These are phyloP conservation scores for Salvia miltiorrhiza DNA, from an alignment of 257 asterid genomes.

Conservation along the genomic window DNA sequence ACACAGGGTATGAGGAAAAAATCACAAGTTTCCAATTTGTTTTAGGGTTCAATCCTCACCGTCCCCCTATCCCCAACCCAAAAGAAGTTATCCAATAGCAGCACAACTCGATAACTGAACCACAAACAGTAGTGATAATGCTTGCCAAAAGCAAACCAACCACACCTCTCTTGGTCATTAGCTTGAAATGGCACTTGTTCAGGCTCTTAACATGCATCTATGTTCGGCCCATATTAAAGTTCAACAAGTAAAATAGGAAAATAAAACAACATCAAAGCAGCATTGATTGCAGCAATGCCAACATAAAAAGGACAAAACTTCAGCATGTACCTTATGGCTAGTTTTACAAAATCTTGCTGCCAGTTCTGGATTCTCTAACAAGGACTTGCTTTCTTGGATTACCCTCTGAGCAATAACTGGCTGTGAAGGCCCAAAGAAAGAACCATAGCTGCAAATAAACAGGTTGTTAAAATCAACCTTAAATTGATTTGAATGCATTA, in stretches of 20 bases:
- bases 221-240: not conserved
- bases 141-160: constrained; percentile 5
- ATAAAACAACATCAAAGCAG: not conserved
- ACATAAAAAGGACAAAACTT: no score
- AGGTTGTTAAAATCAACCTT: constrained; percentile 1
- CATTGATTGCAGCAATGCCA: no score
- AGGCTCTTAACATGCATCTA: not conserved
- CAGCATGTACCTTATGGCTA: constrained; percentile 39
- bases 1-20: constrained; percentile 20
- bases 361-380: constrained; percentile 78
- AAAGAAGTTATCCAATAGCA: not conserved
- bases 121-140: not conserved
- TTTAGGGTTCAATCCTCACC: no score
- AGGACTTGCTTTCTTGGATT: constrained; percentile 91
- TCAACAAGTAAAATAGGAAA: not conserved
- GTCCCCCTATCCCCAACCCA: no score
- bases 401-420: constrained; percentile 94
- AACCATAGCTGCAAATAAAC: constrained; percentile 67
- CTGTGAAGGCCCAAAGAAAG: constrained; percentile 95
- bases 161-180: constrained; percentile 2
- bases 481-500: not conserved
- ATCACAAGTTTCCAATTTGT: not conserved
- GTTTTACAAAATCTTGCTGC: constrained; percentile 54
- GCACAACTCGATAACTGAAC: no score
- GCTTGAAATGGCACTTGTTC: not conserved